A percentile compares a stretch with the other conserved stretches of the same genome.
Conservation (phyloP, 176 grass and related monocot genomes). For the Lolium rigidum region DNA sequence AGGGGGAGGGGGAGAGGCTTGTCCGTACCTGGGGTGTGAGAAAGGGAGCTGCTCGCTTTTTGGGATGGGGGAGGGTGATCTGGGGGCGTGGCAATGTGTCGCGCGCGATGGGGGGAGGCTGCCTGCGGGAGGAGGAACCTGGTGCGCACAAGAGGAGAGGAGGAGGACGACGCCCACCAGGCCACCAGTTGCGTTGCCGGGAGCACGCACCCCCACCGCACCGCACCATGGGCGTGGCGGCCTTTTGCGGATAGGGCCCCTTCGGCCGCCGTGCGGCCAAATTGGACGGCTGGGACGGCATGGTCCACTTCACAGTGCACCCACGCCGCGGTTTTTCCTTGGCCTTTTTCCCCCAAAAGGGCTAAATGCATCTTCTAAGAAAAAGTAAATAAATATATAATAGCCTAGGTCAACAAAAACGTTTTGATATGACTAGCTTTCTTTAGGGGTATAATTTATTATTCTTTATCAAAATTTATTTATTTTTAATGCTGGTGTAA, state of each 20-base stretch:
- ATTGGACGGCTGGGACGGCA: slow-evolving; percentile 20
- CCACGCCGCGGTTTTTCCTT: no score
- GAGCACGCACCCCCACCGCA: background rate
- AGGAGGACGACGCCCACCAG: slow-evolving; percentile 51
- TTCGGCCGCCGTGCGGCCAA: slow-evolving; percentile 22
- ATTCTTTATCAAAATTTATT: no score
- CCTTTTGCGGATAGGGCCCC: slow-evolving; percentile 24
- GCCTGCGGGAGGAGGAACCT: slow-evolving; percentile 32
- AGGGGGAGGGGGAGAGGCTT: no score
- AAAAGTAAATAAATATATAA: no score
- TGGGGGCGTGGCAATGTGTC: background rate
- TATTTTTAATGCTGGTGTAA: no score
- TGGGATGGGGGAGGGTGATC: background rate
- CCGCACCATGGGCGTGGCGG: slow-evolving; percentile 46
- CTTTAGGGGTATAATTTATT: no score
- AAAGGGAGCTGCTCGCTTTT: slow-evolving; percentile 15
- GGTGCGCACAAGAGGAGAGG: slow-evolving; percentile 45
- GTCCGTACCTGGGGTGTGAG: slow-evolving; percentile 42
- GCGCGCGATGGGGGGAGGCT: slow-evolving; percentile 33
- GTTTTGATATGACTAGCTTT: no score
- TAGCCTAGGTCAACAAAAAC: no score
- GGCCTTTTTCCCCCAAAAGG: no score
- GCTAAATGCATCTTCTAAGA: no score
- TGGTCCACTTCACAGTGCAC: background rate
- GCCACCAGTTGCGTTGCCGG: slow-evolving; percentile 28